Evolutionary conservation across 495 filamentous ascomycete species (phyloP).

Genomic region (Aspergillus campestris): DNA sequence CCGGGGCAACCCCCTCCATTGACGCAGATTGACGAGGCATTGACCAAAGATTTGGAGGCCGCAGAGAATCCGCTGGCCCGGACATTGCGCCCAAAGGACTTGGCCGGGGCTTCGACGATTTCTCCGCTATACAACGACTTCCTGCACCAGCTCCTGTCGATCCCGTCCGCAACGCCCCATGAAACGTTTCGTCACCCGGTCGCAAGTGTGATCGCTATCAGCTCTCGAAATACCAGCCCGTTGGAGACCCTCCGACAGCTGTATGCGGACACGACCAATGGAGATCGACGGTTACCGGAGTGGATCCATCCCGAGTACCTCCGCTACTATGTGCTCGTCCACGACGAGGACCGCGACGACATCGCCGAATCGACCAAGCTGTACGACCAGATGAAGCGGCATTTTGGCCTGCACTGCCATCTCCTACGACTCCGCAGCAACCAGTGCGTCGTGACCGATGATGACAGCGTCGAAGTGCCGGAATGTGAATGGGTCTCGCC

Average conservation of each 20-base stretch:
- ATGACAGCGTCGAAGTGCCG: slow-evolving; percentile 78
- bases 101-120: slow-evolving; percentile 23
- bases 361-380: slow-evolving; percentile 78
- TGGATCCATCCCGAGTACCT: slow-evolving; percentile 88
- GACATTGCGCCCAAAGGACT: slow-evolving; percentile 28
- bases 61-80: slow-evolving; percentile 23
- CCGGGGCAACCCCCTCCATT: slow-evolving; percentile 23
- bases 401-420: slow-evolving; percentile 93
- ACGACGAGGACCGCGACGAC: slow-evolving; percentile 91
- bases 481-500: slow-evolving; percentile 83
- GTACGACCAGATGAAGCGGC: slow-evolving; percentile 96
- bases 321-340: slow-evolving; percentile 93
- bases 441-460: slow-evolving; percentile 82
- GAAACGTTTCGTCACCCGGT: slow-evolving; percentile 94
- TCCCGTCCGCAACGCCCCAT: slow-evolving; percentile 64
- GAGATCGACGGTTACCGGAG: slow-evolving; percentile 56
- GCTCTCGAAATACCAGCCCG: slow-evolving; percentile 69
- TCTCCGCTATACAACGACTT: slow-evolving; percentile 74
- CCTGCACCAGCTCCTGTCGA: slow-evolving; percentile 72
- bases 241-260: slow-evolving; percentile 77
- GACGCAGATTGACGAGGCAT: slow-evolving; percentile 51
- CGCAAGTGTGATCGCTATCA: slow-evolving; percentile 92
- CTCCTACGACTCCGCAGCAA: slow-evolving; percentile 75
- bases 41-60: slow-evolving; percentile 39
- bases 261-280: slow-evolving; percentile 66